Conservation (phyloP, 2,329 filamentous ascomycete genomes). For the Sordariomycetes sp. region DNA sequence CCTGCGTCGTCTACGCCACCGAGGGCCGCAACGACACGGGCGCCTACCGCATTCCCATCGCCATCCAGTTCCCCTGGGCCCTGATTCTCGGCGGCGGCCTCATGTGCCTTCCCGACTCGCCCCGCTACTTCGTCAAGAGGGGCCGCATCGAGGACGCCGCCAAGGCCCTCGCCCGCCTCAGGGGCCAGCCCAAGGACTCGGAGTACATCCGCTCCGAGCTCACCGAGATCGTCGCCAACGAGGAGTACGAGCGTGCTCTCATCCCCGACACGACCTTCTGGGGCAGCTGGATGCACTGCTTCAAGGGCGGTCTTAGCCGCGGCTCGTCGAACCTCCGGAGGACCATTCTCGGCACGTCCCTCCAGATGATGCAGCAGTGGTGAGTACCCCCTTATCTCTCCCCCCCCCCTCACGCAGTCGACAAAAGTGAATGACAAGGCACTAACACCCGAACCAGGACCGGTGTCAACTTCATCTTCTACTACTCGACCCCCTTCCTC, state of each 20-base stretch:
- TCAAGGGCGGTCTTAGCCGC: conserved; percentile 48
- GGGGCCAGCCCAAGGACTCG: conserved; percentile 57
- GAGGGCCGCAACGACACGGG: conserved; percentile 46
- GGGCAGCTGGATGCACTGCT: conserved; percentile 55
- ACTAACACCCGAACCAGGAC: conserved; percentile 31
- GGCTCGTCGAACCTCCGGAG: conserved; percentile 56
- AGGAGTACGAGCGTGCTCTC: conserved; percentile 66
- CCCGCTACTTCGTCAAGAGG: conserved; percentile 74
- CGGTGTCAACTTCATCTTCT: conserved; percentile 89
- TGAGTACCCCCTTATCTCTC: conserved; percentile 8
- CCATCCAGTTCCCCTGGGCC: conserved; percentile 69
- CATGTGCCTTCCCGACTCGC: conserved; percentile 69
- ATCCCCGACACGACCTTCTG: conserved; percentile 54
- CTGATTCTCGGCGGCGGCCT: conserved; percentile 61
- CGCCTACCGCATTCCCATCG: conserved; percentile 71
- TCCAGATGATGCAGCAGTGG: conserved; percentile 73
- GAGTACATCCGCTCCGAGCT: conserved; percentile 68
- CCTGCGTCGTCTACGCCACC: conserved; percentile 61
- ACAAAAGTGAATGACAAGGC: neutral
- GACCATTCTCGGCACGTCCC: conserved; percentile 56
- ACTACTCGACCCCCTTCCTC: conserved; percentile 78
- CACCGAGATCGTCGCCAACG: conserved; percentile 77
- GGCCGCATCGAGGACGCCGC: conserved; percentile 55
- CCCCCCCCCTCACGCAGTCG: too few species aligned
- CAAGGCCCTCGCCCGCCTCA: conserved; percentile 49